These are phyloP conservation scores for Viola odorata DNA, from an alignment of 345 rosid species.

Conservation along the genomic window DNA sequence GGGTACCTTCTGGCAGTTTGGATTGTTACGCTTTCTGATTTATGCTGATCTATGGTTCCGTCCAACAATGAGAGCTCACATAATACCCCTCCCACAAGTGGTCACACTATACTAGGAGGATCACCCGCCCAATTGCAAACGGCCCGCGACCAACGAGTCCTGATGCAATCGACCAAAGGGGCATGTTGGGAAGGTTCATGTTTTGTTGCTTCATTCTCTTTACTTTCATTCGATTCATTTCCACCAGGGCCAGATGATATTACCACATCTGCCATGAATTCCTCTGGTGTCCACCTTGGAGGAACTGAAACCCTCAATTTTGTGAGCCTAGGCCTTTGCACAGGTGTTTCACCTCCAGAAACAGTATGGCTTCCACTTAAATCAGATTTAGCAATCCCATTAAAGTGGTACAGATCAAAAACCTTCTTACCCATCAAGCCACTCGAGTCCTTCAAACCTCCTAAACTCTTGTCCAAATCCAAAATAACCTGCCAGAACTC, in stretches of 20 bases:
- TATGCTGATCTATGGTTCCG: no score
- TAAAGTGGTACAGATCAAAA: conserved; percentile 90
- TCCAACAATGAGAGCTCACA: no score
- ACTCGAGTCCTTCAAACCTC: conserved; percentile 86
- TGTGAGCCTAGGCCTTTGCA: conserved; percentile 94
- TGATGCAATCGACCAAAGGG: conserved; percentile 86
- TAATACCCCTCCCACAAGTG: neutral
- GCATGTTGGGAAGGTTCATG: conserved; percentile 82
- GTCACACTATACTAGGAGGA: conserved; percentile 93
- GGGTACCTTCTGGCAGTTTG: no score
- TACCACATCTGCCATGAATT: conserved; percentile 63
- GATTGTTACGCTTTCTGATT: no score
- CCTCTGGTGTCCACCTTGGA: conserved; percentile 99
- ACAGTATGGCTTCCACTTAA: conserved; percentile 56
- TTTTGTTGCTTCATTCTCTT: conserved; percentile 56
- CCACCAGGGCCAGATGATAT: conserved; percentile 40
- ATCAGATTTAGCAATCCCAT: conserved; percentile 96
- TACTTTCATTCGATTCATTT: conserved; percentile 27
- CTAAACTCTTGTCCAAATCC: conserved; percentile 66
- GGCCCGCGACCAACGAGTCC: conserved; percentile 94
- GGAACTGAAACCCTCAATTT: conserved; percentile 90
- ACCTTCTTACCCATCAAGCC: conserved; percentile 96
- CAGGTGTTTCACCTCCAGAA: conserved; percentile 46
- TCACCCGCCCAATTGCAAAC: conserved; percentile 89
- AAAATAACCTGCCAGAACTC: conserved; percentile 93